phyloP scores from a whole-genome alignment of 78 protist species.

The Emiliania huxleyi region DNA sequence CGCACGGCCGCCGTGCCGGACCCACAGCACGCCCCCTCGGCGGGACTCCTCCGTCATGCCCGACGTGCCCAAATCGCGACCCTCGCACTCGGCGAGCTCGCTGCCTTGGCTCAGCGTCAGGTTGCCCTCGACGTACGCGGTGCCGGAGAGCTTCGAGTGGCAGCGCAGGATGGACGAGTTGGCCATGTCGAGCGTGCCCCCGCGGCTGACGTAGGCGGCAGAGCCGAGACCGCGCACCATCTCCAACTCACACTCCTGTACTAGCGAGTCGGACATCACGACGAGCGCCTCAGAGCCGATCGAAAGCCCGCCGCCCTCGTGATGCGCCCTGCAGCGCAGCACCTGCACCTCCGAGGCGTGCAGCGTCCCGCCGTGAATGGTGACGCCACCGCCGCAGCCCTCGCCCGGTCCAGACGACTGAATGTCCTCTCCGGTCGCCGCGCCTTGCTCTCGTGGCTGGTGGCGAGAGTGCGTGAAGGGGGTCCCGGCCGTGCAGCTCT shows the following conservation, averaged over 20 bases:
- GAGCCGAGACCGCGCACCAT: background rate
- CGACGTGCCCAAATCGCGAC: background rate
- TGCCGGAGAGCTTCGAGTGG: background rate
- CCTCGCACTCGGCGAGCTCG: background rate
- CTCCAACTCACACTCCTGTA: background rate
- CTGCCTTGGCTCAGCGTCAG: background rate
- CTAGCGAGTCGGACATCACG: background rate
- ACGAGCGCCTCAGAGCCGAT: background rate
- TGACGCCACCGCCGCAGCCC: background rate
- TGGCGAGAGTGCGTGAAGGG: no score
- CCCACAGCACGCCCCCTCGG: background rate
- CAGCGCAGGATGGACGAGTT: background rate
- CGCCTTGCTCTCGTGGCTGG: no score
- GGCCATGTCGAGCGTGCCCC: background rate
- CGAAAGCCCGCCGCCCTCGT: background rate
- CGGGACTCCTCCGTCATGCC: background rate
- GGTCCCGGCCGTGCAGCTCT: background rate
- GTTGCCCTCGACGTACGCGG: background rate
- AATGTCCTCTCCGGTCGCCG: no score
- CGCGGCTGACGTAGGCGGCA: background rate
- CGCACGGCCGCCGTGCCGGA: background rate
- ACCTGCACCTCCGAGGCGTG: background rate
- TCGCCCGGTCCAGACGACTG: no score
- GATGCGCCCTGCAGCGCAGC: background rate
- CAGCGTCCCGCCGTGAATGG: background rate